phyloP scores from a whole-genome alignment of 1,284 basidiomycete species.

The Kwoniella shivajii region DNA sequence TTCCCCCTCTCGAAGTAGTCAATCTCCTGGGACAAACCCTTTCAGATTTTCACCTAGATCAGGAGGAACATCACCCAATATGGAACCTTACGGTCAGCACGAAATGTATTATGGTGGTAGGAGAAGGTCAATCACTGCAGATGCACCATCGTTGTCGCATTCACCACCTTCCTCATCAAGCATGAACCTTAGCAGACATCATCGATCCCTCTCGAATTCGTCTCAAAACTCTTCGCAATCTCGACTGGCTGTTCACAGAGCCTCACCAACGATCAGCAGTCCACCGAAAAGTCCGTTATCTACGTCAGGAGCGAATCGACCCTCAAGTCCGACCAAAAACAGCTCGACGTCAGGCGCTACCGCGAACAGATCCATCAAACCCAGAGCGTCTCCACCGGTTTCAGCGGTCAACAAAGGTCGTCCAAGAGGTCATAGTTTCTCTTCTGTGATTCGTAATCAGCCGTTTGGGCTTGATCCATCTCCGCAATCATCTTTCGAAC shows the following conservation, averaged over 20 bases:
- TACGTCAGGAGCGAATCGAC: not conserved
- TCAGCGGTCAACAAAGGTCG: conserved; percentile 15
- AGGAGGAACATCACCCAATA: conserved; percentile 11
- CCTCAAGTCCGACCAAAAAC: not conserved
- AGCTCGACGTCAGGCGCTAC: not conserved
- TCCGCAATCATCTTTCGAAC: not conserved
- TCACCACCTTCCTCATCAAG: conserved; percentile 20
- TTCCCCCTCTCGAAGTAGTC: conserved; percentile 12
- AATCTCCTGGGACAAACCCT: conserved; percentile 9
- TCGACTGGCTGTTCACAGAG: conserved; percentile 1
- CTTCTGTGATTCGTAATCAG: conserved; percentile 6
- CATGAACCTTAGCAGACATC: conserved; percentile 19
- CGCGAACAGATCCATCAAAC: conserved; percentile 2
- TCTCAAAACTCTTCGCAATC: conserved; percentile 7
- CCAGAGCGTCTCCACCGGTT: conserved; percentile 13
- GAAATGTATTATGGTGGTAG: conserved; percentile 16
- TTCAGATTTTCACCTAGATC: conserved; percentile 18
- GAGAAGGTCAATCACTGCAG: conserved; percentile 25
- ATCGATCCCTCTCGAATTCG: conserved; percentile 21
- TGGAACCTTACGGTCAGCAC: conserved; percentile 4
- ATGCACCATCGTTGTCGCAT: conserved; percentile 15
- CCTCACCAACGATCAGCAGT: conserved; percentile 8
- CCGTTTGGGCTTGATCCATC: not conserved
- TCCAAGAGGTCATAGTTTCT: conserved; percentile 17
- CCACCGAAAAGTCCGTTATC: conserved; percentile 15